Evolutionary conservation across 805 yeast genomes (phyloP).

Genomic region (Ascoidea tarda): DNA sequence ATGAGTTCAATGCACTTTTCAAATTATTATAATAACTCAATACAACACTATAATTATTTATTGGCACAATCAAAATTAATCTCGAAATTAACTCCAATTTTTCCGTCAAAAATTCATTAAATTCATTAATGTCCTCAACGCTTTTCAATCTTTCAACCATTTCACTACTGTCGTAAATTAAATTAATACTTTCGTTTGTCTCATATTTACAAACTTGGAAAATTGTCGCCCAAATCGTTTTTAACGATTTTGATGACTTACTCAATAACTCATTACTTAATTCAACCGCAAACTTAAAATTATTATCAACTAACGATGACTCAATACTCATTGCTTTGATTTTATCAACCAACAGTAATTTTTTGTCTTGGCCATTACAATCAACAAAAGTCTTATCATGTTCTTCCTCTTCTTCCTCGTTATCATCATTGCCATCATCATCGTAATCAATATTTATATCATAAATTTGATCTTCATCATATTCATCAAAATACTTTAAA

Average conservation of each 20-base stretch:
- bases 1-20: no score
- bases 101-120: no score
- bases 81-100: not conserved
- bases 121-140: not conserved
- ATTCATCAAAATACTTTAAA: not conserved
- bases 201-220: slow-evolving; percentile 29
- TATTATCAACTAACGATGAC: slow-evolving; percentile 26
- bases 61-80: not conserved
- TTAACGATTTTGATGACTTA: slow-evolving; percentile 6
- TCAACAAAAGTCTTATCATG: not conserved
- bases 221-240: slow-evolving; percentile 25
- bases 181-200: not conserved
- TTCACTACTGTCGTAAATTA: not conserved
- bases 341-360: slow-evolving; percentile 17
- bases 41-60: no score
- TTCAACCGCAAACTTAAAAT: slow-evolving; percentile 25
- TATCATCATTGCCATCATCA: not conserved
- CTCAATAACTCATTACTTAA: slow-evolving; percentile 20
- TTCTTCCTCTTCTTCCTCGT: not conserved
- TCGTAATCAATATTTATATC: not conserved
- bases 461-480: slow-evolving; percentile 3
- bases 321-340: slow-evolving; percentile 28
- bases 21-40: no score
- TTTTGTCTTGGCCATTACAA: not conserved
- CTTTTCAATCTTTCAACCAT: no score